Evolutionary conservation across 1,139 yeast species (phyloP), one percentile per base, ranked within the genome.

Genomic region (Wickerhamomyces sp.): DNA sequence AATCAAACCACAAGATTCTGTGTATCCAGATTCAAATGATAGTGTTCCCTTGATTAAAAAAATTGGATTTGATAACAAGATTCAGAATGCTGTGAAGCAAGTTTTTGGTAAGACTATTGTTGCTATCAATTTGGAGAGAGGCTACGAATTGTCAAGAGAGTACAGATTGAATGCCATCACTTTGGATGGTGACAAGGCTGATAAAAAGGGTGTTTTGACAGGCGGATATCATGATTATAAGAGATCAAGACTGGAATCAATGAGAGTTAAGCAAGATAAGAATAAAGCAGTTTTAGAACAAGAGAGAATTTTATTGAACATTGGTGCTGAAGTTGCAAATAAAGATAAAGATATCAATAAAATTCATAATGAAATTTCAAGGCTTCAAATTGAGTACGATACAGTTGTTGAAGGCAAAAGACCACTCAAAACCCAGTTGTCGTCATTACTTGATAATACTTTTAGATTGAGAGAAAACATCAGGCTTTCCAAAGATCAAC

Each of bases 101-200:
- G 77, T 88, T 1, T 89, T 88, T 62, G 93, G 93, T 10, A 78
- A 70, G 47, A 78, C 93, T 1, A 73, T 89, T 32, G 91, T 91
- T 2, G 82, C 91, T 36, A 72, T 75, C 42, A 79, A 81, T 40
- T 61, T 89, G 34, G 78, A 72, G 35, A 66, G 70, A 25, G 96
- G 95, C 2, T 67, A 80, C 4, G 82, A 78, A 45, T 62, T 85
- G 22, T 80, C 95, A 1, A 74, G 74, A 37, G 61, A 64, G 7
- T 75, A 68, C 52, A 75, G 75, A 27, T 62, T 89, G 24, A 80
- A 75, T 46, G 87, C 95, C 1, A 83, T 91, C 21, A 91, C 98
- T 0, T 64, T 91, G 23, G 94, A 86, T 58, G 98, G 98, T 45
- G 97, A 91, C 55, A 69, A 86, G 46, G 87, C 87, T 30, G 95